phyloP scores from a whole-genome alignment of 2,329 filamentous ascomycete species.

The Ophiostoma ips region DNA sequence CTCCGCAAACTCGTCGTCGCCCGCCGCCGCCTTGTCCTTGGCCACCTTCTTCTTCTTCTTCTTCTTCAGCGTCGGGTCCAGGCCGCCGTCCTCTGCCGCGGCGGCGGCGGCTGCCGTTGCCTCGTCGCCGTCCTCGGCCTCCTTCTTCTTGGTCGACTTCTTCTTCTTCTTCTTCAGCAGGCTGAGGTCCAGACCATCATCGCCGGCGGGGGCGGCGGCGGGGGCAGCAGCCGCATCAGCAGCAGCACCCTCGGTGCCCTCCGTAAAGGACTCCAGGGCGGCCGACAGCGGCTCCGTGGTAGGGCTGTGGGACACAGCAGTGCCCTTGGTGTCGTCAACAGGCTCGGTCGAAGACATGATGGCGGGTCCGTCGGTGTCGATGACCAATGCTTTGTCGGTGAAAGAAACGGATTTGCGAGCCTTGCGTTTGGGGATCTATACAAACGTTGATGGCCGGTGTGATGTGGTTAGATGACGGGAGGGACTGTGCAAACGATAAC shows the following conservation, averaged over 20 bases:
- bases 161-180: constrained; percentile 46
- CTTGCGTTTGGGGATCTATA: constrained; percentile 12
- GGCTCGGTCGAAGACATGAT: constrained; percentile 54
- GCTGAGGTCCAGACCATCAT: constrained; percentile 54
- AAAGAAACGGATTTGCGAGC: constrained; percentile 73
- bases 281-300: constrained; percentile 44
- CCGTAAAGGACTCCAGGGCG: constrained; percentile 38
- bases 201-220: constrained; percentile 23
- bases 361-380: constrained; percentile 79
- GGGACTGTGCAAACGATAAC: not conserved
- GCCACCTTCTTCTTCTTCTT: constrained; percentile 72
- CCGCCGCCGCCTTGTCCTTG: constrained; percentile 17
- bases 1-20: constrained; percentile 42
- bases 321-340: constrained; percentile 60
- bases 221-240: constrained; percentile 17
- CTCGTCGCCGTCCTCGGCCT: constrained; percentile 37
- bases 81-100: constrained; percentile 42
- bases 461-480: not conserved
- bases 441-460: not conserved
- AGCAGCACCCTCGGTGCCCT: constrained; percentile 20
- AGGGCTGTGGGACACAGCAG: constrained; percentile 62
- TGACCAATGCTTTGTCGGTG: constrained; percentile 72
- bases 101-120: constrained; percentile 39
- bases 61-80: constrained; percentile 46
- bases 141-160: constrained; percentile 33